phyloP scores from a whole-genome alignment of 768 basidiomycete genomes.

The Russula brevipes region DNA sequence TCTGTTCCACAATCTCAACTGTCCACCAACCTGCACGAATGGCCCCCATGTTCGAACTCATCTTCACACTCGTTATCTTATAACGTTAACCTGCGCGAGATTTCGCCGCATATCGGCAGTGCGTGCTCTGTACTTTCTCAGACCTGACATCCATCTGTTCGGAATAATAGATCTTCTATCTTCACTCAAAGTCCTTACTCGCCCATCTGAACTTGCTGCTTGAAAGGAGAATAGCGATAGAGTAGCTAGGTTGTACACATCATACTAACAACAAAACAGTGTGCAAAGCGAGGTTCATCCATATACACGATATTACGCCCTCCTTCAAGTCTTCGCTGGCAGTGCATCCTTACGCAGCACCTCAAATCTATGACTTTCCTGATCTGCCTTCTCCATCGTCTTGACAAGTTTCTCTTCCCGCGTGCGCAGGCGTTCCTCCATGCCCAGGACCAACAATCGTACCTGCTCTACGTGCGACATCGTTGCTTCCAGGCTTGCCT shows the following conservation, averaged over 20 bases:
- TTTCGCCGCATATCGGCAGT: neutral
- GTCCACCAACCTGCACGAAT: neutral
- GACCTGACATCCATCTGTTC: neutral
- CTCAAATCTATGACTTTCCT: conserved; percentile 53
- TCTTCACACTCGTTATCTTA: neutral
- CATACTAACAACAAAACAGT: conserved; percentile 8
- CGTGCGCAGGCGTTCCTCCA: conserved; percentile 64
- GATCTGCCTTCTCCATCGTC: conserved; percentile 55
- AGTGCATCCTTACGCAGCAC: conserved; percentile 34
- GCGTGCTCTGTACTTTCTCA: no score
- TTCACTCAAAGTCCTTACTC: neutral
- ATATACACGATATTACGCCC: neutral
- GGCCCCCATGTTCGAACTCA: neutral
- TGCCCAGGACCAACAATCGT: conserved; percentile 62
- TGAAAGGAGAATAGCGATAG: neutral
- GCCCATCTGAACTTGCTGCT: neutral
- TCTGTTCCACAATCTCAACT: conserved; percentile 3
- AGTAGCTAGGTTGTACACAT: conserved; percentile 15
- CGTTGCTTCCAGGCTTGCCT: conserved; percentile 37
- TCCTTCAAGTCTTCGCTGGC: conserved; percentile 10
- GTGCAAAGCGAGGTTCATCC: conserved; percentile 2
- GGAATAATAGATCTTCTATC: neutral
- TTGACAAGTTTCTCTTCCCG: conserved; percentile 59
- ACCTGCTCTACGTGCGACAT: conserved; percentile 64
- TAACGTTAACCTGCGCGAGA: neutral